These are phyloP conservation scores for Silene noctiflora DNA, from an alignment of 179 eudicot genomes.

Conservation along the genomic window DNA sequence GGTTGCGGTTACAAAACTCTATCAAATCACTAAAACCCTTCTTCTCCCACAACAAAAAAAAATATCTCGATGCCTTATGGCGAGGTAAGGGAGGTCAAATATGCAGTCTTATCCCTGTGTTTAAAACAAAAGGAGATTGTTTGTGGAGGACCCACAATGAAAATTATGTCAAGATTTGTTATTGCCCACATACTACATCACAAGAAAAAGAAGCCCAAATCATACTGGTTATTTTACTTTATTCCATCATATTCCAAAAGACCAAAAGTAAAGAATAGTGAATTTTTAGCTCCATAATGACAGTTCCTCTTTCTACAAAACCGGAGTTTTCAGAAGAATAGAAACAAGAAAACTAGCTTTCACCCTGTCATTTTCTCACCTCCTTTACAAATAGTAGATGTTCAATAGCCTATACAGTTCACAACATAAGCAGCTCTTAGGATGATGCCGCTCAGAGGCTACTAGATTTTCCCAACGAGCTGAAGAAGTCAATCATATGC, in stretches of 20 bases:
- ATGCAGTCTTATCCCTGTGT: too few relatives aligned
- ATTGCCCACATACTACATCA: too few relatives aligned
- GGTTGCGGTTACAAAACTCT: neutral
- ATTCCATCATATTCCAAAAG: neutral
- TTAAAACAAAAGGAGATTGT: too few relatives aligned
- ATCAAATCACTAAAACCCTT: neutral
- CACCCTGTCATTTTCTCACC: neutral
- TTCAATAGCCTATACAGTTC: neutral
- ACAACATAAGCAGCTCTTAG: constrained; percentile 5
- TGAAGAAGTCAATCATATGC: constrained; percentile 55
- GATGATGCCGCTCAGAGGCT: constrained; percentile 28
- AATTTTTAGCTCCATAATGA: neutral
- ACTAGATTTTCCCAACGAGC: constrained; percentile 42
- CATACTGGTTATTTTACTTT: too few relatives aligned
- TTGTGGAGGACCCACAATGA: too few relatives aligned
- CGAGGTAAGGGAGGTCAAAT: neutral
- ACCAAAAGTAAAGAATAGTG: neutral
- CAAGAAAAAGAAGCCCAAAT: too few relatives aligned
- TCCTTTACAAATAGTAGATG: neutral
- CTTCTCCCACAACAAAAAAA: neutral
- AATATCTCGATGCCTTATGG: neutral
- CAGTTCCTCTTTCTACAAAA: neutral
- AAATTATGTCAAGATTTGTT: too few relatives aligned
- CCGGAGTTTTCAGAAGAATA: neutral
- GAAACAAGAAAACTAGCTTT: neutral